These are phyloP conservation scores for Myriangium duriaei DNA, from an alignment of 2,329 filamentous ascomycete species.

Conservation along the genomic window DNA sequence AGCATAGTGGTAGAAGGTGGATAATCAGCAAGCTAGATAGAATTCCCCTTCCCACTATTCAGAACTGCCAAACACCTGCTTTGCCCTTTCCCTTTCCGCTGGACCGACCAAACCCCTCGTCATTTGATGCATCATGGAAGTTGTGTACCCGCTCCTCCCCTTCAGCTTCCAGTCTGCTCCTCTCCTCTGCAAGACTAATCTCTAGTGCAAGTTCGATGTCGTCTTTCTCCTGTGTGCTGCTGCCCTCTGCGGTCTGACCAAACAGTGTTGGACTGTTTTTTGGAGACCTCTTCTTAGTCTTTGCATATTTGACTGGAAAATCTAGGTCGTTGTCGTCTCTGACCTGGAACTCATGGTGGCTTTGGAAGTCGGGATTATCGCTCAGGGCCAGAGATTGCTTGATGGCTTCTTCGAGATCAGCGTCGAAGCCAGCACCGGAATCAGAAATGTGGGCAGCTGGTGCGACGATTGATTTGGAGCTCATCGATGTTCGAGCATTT, in stretches of 20 bases:
- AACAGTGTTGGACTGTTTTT: conserved; percentile 12
- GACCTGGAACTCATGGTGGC: conserved; percentile 14
- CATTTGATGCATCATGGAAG: too few species aligned
- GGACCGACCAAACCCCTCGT: too few species aligned
- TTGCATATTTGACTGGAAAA: conserved; percentile 35
- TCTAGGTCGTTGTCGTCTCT: conserved; percentile 19
- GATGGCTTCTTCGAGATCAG: not conserved
- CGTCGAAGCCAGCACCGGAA: not conserved
- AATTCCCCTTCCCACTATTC: too few species aligned
- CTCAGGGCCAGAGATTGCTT: not conserved
- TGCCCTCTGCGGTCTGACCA: conserved; percentile 24
- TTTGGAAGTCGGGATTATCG: conserved; percentile 12
- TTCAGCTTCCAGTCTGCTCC: too few species aligned
- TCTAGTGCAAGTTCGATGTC: conserved; percentile 52
- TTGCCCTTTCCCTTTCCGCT: too few species aligned
- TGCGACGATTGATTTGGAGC: not conserved
- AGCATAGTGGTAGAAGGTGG: too few species aligned
- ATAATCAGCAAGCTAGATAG: too few species aligned
- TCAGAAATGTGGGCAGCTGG: not conserved
- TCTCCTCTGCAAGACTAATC: conserved; percentile 48
- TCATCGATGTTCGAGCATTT: conserved; percentile 24
- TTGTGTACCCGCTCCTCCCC: too few species aligned
- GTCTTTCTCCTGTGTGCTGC: conserved; percentile 34
- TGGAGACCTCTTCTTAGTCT: conserved; percentile 18
- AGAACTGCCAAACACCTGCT: too few species aligned